Evolutionary conservation across 1,284 basidiomycete species (phyloP), one percentile per base, ranked within the genome.

Genomic region (Leccinum pseudoinsigne): DNA sequence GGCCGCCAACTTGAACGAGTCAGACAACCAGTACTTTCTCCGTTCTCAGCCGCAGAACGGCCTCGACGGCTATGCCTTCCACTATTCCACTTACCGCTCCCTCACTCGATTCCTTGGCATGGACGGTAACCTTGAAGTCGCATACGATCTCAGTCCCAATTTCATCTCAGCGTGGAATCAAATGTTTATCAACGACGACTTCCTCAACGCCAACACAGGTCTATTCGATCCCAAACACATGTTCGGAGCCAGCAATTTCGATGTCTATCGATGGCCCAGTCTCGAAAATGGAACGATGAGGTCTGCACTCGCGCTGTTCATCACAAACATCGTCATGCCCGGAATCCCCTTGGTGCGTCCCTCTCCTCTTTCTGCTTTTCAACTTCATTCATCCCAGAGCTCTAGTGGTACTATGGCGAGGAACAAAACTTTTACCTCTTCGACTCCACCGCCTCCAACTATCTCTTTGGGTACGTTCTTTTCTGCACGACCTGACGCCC

Each of bases 211-310:
- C 5, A 76, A 80, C 50, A 88, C 81, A 0, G 87, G 87, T 64
- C 21, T 72, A 5, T 77, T 94, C 50, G 94, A 97, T 74, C 94
- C 94, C 2, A 81, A 84, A 63, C 94, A 97, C 77, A 87, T 95
- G 89, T 95, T 84, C 72, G 94, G 94, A 54, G 88, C 89, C 16
- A 91, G 90, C 71, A 97, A 97, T 74, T 95, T 95, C 78, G 94
- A 97, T 80, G 85, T 96, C 14, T 96, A 92, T 82, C 85, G 94
- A 64, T 97, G 94, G 94, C 93, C 93, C 2, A 87, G 89, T 76
- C 74, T 96, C 70, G 84, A 89, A 67, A 92, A 93, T 71, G 94
- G 94, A 18, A 90, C 88, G 1, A 85, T 92, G 68, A 85, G 84
- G 68, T 88, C 88, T 66, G 88, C 84, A 5, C 75, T 95, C 55